Conservation (phyloP, 257 asterid genomes). For the Solanum sejunctum region DNA sequence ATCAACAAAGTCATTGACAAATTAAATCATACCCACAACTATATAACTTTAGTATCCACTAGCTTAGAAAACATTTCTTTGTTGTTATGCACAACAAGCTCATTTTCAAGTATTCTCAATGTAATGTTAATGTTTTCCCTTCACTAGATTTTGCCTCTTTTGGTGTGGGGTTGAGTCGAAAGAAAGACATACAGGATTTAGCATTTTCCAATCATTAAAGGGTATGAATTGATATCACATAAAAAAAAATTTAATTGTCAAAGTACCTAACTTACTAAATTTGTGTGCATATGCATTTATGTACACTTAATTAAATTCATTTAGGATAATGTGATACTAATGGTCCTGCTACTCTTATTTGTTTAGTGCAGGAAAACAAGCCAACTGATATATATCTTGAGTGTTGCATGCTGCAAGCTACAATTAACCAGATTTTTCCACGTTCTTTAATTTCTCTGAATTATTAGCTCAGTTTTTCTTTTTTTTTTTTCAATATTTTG, state of each 20-base stretch:
- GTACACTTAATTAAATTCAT: background rate
- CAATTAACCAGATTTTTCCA: background rate
- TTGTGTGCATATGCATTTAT: background rate
- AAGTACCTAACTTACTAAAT: background rate
- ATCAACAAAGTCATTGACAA: background rate
- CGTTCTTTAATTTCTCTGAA: background rate
- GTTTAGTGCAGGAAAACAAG: background rate
- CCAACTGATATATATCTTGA: background rate
- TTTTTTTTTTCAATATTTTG: too few species aligned
- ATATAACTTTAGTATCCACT: background rate
- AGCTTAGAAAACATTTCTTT: background rate
- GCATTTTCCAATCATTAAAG: background rate
- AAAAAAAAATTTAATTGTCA: background rate
- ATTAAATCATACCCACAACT: background rate
- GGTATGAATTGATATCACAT: background rate
- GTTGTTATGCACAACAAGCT: background rate
- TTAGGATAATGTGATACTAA: background rate
- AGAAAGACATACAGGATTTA: background rate
- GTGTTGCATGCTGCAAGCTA: background rate
- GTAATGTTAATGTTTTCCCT: background rate
- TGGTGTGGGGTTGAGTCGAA: background rate
- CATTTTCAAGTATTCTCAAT: background rate
- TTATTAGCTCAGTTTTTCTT: background rate
- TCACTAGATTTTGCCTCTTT: background rate
- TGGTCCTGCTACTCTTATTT: background rate